Evolutionary conservation across 306 rosid genomes (phyloP).

Genomic region (Vigna nakashimae): DNA sequence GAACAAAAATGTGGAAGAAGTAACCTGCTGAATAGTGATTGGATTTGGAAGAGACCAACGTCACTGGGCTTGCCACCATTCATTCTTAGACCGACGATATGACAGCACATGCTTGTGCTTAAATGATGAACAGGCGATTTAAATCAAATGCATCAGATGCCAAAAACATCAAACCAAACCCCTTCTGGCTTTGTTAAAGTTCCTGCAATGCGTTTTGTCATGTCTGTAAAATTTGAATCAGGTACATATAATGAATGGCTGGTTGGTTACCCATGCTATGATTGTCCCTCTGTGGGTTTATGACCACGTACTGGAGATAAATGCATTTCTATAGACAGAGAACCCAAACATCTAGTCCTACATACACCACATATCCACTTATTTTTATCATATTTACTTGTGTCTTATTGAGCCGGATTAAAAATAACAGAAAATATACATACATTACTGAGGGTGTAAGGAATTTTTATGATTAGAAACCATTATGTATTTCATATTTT

Average conservation of each 20-base stretch:
- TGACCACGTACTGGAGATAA: not conserved
- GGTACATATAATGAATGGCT: not conserved
- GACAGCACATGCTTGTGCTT: conserved; percentile 14
- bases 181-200: conserved; percentile 7
- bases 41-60: conserved; percentile 25
- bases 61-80: conserved; percentile 33
- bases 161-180: conserved; percentile 28
- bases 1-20: conserved; percentile 11
- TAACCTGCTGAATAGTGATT: conserved; percentile 19
- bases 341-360: not conserved
- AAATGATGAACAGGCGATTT: not conserved
- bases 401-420: not conserved
- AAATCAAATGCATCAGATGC: conserved; percentile 23
- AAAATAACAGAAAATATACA: not conserved
- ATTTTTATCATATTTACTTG: too few species aligned
- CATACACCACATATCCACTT: not conserved
- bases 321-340: not conserved
- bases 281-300: conserved; percentile 17
- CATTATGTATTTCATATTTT: not conserved
- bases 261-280: not conserved
- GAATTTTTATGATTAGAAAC: too few species aligned
- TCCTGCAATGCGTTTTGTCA: conserved; percentile 8
- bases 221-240: conserved; percentile 26
- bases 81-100: conserved; percentile 1
- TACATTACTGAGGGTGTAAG: too few species aligned